Evolutionary conservation across 345 rosid species (phyloP), one percentile per base, ranked within the genome.

Genomic region (Citrus australasica): DNA sequence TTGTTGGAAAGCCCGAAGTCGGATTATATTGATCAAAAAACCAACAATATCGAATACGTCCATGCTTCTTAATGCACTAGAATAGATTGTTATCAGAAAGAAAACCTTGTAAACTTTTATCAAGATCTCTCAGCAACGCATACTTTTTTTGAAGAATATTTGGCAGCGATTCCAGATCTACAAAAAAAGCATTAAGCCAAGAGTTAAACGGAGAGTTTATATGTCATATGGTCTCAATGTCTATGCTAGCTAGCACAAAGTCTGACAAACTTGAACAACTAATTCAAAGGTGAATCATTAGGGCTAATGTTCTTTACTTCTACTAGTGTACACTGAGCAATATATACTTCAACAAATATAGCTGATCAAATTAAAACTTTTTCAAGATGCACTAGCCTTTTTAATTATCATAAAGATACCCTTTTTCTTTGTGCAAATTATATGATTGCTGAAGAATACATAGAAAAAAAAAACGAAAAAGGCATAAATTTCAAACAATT

Each of bases 41-140:
- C 11, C 13, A 32, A 65, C 33, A 65, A 30, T 21, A 75, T 19
- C 7, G 2, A 64, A 22, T 27, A 42, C 51, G 7, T n/a, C 32
- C 9, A 67, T 30, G 5, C 25, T 48, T 7, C 25, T 53, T 16
- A 38, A 74, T 27, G 69, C 22, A 14, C 46, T 22, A 51, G 9
- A 17, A 53, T 1, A 14, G 38, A 42, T 19, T 17, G 27, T 22
- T 33, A 25, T n/a, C 63, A 16, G 32, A 53, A 9, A 40, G 51
- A 14, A 9, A 88, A 94, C 99, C 99, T 85, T 92, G 97, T 84
- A 96, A 88, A 77, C 99, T 96, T 79, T 86, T 88, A 77, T 96
- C 99, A 33, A 96, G 94, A 79, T 94, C 97, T 65, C 91, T 95
- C 55, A 96, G 77, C 82, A 96, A 84, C 4, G 95, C 83, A 78